Conservation (phyloP, 805 yeast genomes). For the Candida golubevii region DNA sequence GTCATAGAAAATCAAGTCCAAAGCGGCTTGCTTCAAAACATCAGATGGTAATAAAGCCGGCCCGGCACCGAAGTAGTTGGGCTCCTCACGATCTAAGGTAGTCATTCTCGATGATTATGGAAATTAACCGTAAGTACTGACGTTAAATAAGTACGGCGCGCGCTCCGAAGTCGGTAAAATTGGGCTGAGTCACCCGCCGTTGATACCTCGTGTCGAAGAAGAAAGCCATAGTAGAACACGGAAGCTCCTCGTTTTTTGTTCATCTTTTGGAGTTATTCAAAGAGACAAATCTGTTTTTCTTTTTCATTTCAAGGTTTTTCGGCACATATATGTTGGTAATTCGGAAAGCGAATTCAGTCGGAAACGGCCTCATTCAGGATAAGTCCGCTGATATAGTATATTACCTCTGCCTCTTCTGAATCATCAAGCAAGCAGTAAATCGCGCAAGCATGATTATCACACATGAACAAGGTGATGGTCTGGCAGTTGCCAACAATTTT, state of each 20-base stretch:
- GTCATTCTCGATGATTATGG: constrained; percentile 4
- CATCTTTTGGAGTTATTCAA: no score
- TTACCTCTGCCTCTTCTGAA: constrained; percentile 58
- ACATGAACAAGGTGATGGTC: constrained; percentile 54
- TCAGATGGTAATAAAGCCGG: constrained; percentile 87
- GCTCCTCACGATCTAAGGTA: constrained; percentile 59
- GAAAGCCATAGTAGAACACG: not conserved
- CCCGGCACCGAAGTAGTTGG: constrained; percentile 95
- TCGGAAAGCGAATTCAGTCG: not conserved
- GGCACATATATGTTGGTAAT: no score
- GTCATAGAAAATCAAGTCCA: constrained; percentile 70
- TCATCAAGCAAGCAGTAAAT: constrained; percentile 66
- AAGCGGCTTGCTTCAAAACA: constrained; percentile 85
- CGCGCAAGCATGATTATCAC: constrained; percentile 55
- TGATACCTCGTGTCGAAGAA: no score
- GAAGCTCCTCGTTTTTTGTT: no score
- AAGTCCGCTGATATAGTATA: constrained; percentile 52
- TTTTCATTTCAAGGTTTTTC: no score
- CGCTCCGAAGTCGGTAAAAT: no score
- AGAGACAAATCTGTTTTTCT: no score
- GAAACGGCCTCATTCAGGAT: constrained; percentile 5
- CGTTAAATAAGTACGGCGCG: no score
- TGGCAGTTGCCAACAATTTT: constrained; percentile 58
- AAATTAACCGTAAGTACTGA: no score
- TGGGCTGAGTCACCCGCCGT: no score